These are phyloP conservation scores for Hibiscus mutabilis DNA, from an alignment of 345 rosid species.

Conservation along the genomic window DNA sequence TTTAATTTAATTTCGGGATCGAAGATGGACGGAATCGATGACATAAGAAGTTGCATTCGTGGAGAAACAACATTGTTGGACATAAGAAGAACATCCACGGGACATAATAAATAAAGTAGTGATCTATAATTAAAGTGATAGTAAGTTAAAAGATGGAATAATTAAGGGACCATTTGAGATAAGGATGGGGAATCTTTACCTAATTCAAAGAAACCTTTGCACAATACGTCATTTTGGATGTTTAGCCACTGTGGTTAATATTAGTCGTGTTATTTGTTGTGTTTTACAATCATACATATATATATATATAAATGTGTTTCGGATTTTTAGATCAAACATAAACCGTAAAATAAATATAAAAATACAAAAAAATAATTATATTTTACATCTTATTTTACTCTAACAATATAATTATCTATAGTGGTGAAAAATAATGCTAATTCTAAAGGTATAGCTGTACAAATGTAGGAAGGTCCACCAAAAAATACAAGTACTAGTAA, in stretches of 20 bases:
- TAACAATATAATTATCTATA: no score
- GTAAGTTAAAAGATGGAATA: background rate
- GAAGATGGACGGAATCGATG: slow-evolving; percentile 5
- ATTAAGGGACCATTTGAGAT: background rate
- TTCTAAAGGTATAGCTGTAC: no score
- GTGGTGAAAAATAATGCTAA: no score
- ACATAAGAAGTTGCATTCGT: slow-evolving; percentile 7
- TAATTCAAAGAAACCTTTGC: background rate
- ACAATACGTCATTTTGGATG: background rate
- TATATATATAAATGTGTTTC: no score
- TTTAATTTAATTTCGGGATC: background rate
- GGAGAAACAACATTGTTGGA: slow-evolving; percentile 13
- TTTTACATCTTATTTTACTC: no score
- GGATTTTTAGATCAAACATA: no score
- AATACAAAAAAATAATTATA: no score
- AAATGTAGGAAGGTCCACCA: no score
- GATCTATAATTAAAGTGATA: background rate
- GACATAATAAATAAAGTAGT: background rate
- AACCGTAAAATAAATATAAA: no score
- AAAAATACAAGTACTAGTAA: no score
- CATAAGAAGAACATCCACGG: slow-evolving; percentile 13
- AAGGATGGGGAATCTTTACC: background rate
- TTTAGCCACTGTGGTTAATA: background rate
- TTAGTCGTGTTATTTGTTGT: background rate
- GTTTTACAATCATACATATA: no score